Base-by-base conservation (phyloP, 495 filamentous ascomycete genomes). In the Rhypophila decipiens region DNA sequence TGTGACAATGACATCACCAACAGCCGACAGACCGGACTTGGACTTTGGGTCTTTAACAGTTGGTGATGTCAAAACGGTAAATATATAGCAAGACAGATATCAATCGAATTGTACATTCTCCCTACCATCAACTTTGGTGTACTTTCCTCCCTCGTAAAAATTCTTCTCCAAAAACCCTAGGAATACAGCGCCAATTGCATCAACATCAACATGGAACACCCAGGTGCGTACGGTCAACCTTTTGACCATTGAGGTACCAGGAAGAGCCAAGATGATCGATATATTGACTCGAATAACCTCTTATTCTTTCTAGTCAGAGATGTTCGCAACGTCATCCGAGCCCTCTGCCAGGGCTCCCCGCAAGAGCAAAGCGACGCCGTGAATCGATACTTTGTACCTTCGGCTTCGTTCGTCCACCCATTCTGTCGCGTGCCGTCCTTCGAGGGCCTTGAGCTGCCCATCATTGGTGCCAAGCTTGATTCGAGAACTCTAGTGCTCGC, bases 381-480 rank as follows among this genome's bases (percentile, higher is more conserved):
- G 18, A 71, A 87, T 40, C 71, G 64, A 10, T 89, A 85, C 64
- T 95, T 87, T 68, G 76, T 80, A 1, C 75, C 73, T 8, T 63
- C 79, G 51, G 81, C 86, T 13, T 73, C 78, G 46, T 93, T 95
- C 61, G 70, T 76, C 2, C 89, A 95, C 59, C 88, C 89, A 0
- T 85, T 94, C 64, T 91, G 86, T 58, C 80, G 80, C 18, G 82
- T 88, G 1, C 78, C 79, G 29, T 76, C 74, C 50, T 82, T 80
- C 60, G 63, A 60, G 7, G 49, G 70, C 18, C 29, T 53, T 34
- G 39, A 50, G 1, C 35, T 75, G 13, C 72, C 70, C 2, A 71
- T 75, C 45, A 50, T 71, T 10, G 75, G 73, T 23, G n/a, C n/a
- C n/a, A 66, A 63, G 0, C 31, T 77, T 24, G 66, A 69, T 45